Evolutionary conservation across 2,329 filamentous ascomycete genomes (phyloP), one percentile per base, ranked within the genome.

Genomic region (Sclerotiophoma versabilis): DNA sequence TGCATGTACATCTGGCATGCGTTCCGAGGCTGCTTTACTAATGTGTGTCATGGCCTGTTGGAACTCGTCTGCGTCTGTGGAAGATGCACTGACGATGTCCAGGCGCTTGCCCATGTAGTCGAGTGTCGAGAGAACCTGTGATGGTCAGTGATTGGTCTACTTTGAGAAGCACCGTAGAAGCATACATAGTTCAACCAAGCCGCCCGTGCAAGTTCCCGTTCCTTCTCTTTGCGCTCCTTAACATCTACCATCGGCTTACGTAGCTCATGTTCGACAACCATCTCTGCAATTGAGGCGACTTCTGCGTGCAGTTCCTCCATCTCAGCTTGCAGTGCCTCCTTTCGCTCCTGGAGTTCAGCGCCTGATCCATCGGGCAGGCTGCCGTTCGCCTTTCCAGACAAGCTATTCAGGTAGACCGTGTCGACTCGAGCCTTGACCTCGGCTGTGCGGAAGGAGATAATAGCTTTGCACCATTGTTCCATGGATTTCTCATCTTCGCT

Each of bases 261-360:
- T 60, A 87, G 82, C 66, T 89, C 85, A 62, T 88, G 84, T 60
- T 90, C 86, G 1, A 87, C 80, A 0, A 87, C 85, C 84, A 91
- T 91, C 58, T 89, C 84, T 6, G 87, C 84, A 2, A 91, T 85
- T 0, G 87, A 84, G 0, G 88, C 76, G 33, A 91, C 86, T 66
- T 91, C 89, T 0, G 86, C 78, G 62, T 89, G 87, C 3, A 91
- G 77, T 4, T 87, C 89, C 60, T 90, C 86, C 0, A 91, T 77
- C 65, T 91, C 88, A 26, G 83, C 82, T 63, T 87, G 83, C 2
- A 89, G 69, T 1, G 81, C 81, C 6, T 74, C 74, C 20, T 83
- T 80, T 20, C 84, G 81, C 3, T 81, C 78, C 12, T 74, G 76
- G 9, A 82, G 78, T 42, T 84, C 82, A 5, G 75, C 76, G 3